Percentiles rank a stretch among this genome's conserved stretches.
These are phyloP conservation scores for Kluyveromyces sp. DNA, from an alignment of 1,139 yeast species.

Conservation along the genomic window DNA sequence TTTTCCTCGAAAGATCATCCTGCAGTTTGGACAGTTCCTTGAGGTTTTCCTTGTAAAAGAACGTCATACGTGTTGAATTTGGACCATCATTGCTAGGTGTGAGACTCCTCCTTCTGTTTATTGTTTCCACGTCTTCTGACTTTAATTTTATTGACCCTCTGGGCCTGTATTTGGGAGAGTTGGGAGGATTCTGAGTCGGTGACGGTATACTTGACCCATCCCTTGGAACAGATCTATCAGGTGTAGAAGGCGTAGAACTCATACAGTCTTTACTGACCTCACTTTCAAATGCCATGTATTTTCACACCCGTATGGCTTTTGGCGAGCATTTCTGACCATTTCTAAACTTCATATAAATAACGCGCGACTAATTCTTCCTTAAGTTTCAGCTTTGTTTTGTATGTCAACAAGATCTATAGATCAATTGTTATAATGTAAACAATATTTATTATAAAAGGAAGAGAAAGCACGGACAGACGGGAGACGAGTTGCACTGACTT, in stretches of 20 bases:
- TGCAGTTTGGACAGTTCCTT: conserved; percentile 27
- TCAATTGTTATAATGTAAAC: too few species aligned
- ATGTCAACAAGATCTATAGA: too few species aligned
- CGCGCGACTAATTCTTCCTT: not conserved
- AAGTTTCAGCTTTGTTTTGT: not conserved
- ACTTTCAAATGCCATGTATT: not conserved
- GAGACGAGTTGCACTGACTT: too few species aligned
- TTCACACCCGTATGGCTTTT: too few species aligned
- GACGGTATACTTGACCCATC: conserved; percentile 6
- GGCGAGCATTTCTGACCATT: too few species aligned
- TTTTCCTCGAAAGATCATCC: conserved; percentile 24
- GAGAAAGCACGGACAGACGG: too few species aligned
- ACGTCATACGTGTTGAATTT: conserved; percentile 18
- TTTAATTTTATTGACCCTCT: not conserved
- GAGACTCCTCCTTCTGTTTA: conserved; percentile 1
- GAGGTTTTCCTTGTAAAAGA: conserved; percentile 29
- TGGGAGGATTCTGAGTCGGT: not conserved
- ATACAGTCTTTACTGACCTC: too few species aligned
- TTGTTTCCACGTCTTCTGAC: conserved; percentile 1
- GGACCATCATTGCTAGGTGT: conserved; percentile 1
- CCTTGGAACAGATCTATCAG: conserved; percentile 2
- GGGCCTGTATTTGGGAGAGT: conserved; percentile 10
- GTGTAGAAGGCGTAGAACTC: conserved; percentile 3
- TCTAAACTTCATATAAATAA: too few species aligned
- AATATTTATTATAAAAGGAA: not conserved